Base-by-base conservation (phyloP, 2,329 filamentous ascomycete species). In the Trichoderma sp. region DNA sequence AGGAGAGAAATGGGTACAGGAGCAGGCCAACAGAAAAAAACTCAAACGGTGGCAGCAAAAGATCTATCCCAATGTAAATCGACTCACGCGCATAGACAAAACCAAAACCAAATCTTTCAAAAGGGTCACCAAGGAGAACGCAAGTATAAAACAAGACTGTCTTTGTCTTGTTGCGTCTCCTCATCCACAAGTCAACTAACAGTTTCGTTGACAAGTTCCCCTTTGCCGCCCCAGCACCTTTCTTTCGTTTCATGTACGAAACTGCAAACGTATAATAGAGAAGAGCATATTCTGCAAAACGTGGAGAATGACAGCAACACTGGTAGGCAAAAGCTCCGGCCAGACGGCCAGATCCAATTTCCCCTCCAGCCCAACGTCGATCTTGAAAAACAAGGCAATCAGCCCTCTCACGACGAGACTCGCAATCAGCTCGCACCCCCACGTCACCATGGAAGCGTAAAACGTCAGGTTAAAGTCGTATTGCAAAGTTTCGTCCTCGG, bases 201-300 rank as follows among this genome's bases (percentile, higher is more conserved):
- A 13, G 5, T 53, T 26, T 47, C 4, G 53, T 57, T 15, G 26
- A 30, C 53, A 23, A 36, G 26, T 36, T 30, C 15, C n/a, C 43
- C 43, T 43, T 43, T 43, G 15, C 9, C 43, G 3, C 17, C 43
- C 4, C 7, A 30, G 17, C 15, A 6, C 4, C 23, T 20, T 64
- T 47, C 47, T 47, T 39, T 15, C 17, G 28, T 13, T 68, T 71
- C 53, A 72, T 23, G 66, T 62, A 20, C 72, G 83, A 75, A 92
- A 92, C 74, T 88, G 86, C 76, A 92, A 80, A 74, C 90, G 85
- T 43, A 91, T 87, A 76, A 92, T 92, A 59, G 88, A 90, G 81
- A 92, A 92, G 70, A 92, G 80, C 90, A 92, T 92, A 78, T 92
- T 92, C 81, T 92, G 90, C 80, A 92, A 77, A 65, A 92, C 90